These are phyloP conservation scores for Epichloe uncinata DNA, from an alignment of 2,329 filamentous ascomycete genomes.

Conservation along the genomic window DNA sequence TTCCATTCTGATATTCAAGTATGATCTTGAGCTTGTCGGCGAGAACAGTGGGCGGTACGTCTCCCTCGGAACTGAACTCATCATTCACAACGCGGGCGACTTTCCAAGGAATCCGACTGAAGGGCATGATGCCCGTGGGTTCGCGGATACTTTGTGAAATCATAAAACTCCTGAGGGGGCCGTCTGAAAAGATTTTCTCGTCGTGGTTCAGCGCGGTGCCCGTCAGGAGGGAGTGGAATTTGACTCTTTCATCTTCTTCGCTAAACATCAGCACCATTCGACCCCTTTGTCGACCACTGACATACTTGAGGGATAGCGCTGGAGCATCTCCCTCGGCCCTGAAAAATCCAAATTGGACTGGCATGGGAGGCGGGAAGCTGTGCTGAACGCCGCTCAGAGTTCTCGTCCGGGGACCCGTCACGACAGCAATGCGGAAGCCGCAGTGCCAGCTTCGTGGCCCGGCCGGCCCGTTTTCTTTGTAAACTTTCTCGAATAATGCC, in stretches of 20 bases:
- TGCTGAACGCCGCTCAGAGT: conserved; percentile 67
- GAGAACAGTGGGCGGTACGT: conserved; percentile 53
- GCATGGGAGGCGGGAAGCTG: conserved; percentile 47
- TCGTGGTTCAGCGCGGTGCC: conserved; percentile 55
- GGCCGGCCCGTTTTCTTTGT: conserved; percentile 56
- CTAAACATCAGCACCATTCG: conserved; percentile 68
- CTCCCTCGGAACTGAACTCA: conserved; percentile 45
- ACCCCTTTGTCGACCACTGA: conserved; percentile 50
- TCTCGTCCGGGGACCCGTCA: conserved; percentile 66
- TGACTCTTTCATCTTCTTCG: conserved; percentile 55
- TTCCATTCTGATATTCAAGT: conserved; percentile 62
- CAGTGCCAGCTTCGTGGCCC: conserved; percentile 62
- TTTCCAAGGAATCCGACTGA: conserved; percentile 48
- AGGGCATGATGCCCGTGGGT: conserved; percentile 34
- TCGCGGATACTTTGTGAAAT: conserved; percentile 42
- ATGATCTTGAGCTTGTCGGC: conserved; percentile 66
- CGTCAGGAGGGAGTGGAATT: conserved; percentile 59
- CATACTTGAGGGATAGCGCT: conserved; percentile 57
- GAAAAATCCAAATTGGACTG: conserved; percentile 67
- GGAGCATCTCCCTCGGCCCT: conserved; percentile 56
- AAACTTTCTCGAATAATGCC: conserved; percentile 59
- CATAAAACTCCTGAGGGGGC: conserved; percentile 50
- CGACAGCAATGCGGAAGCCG: conserved; percentile 65
- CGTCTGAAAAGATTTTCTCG: conserved; percentile 59
- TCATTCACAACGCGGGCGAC: conserved; percentile 60